Evolutionary conservation across 768 basidiomycete species (phyloP).

Genomic region (Lactarius tabidus): DNA sequence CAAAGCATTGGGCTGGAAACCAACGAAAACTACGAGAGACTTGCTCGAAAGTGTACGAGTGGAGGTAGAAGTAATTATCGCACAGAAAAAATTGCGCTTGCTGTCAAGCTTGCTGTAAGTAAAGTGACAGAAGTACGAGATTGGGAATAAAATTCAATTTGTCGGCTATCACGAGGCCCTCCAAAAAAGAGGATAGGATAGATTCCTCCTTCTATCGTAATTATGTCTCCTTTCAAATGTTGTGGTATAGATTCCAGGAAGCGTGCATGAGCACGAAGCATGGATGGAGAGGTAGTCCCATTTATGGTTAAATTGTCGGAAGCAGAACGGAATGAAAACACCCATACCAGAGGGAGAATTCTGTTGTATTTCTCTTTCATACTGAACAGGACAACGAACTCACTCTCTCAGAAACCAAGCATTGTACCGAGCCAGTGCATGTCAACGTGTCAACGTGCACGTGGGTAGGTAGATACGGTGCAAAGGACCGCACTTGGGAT

Average conservation of each 20-base stretch:
- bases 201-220: no score
- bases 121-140: not conserved
- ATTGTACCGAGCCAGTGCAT: not conserved
- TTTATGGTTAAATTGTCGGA: not conserved
- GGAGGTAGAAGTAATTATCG: slow-evolving; percentile 37
- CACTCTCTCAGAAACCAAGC: not conserved
- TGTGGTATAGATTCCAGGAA: not conserved
- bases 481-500: not conserved
- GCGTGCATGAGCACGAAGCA: not conserved
- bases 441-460: not conserved
- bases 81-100: not conserved
- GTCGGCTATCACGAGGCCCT: not conserved
- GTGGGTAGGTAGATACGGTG: not conserved
- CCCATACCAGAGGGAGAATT: not conserved
- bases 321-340: not conserved
- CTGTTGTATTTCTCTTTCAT: not conserved
- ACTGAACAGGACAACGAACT: not conserved
- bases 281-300: not conserved
- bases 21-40: slow-evolving; percentile 45
- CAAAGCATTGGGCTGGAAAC: slow-evolving; percentile 49
- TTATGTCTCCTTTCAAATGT: not conserved
- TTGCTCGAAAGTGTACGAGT: slow-evolving; percentile 46
- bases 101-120: not conserved
- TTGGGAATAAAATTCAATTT: not conserved
- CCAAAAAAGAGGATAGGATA: not conserved